These are phyloP conservation scores for Wickerhamiella australiensis DNA, from an alignment of 805 yeast species.

Conservation along the genomic window DNA sequence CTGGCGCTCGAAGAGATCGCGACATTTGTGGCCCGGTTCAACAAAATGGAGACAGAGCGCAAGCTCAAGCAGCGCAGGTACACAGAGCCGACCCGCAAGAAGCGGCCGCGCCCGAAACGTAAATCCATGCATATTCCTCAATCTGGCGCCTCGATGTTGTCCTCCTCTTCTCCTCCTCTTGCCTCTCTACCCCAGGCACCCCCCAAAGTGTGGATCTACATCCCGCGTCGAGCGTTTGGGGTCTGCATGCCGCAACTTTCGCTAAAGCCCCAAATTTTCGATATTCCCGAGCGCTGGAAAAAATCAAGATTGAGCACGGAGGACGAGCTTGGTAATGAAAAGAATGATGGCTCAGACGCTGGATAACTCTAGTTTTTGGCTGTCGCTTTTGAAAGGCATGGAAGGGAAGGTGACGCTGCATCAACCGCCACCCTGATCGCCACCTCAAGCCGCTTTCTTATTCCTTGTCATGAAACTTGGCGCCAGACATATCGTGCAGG, in stretches of 20 bases:
- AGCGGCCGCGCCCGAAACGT: constrained; percentile 12
- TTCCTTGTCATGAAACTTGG: not conserved
- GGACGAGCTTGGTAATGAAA: no score
- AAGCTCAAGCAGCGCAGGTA: constrained; percentile 11
- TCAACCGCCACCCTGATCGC: not conserved
- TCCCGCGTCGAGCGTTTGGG: constrained; percentile 12
- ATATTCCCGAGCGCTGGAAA: constrained; percentile 12
- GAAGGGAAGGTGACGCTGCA: no score
- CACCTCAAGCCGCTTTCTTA: no score
- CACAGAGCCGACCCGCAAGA: constrained; percentile 4
- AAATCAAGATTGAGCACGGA: no score
- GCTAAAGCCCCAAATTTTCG: constrained; percentile 6
- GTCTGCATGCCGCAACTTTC: constrained; percentile 1
- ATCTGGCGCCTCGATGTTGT: not conserved
- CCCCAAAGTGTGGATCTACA: constrained; percentile 6
- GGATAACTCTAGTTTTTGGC: no score
- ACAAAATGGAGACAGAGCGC: constrained; percentile 17
- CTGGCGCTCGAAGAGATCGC: constrained; percentile 40
- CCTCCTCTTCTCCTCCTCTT: not conserved
- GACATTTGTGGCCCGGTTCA: constrained; percentile 24
- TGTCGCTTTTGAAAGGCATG: no score
- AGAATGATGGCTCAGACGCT: no score
- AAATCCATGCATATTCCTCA: constrained; percentile 9
- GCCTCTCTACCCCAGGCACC: not conserved
- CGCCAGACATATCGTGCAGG: constrained; percentile 9